phyloP scores from a whole-genome alignment of 2,329 filamentous ascomycete species.

The Septoria petroselini region DNA sequence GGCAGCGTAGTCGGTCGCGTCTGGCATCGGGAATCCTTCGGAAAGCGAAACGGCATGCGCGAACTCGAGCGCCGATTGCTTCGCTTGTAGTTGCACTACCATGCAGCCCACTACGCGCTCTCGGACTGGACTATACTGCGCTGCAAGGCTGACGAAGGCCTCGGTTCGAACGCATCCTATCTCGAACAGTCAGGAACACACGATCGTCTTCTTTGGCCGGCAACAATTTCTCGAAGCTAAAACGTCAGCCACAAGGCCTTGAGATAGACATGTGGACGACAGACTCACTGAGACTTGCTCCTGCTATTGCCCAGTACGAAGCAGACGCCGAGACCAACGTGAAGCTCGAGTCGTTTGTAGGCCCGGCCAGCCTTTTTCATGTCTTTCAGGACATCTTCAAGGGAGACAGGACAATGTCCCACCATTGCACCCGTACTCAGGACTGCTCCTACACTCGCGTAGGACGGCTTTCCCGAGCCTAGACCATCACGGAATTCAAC shows the following conservation, averaged over 20 bases:
- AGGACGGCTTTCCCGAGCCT: background rate
- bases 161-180: too few relatives aligned
- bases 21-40: too few relatives aligned
- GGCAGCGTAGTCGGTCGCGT: too few relatives aligned
- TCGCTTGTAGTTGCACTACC: too few relatives aligned
- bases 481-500: background rate
- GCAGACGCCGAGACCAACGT: background rate
- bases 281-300: background rate
- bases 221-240: constrained; percentile 5
- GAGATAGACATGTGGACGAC: background rate
- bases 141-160: too few relatives aligned
- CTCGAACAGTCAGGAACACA: too few relatives aligned
- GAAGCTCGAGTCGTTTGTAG: background rate
- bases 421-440: background rate
- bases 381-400: background rate
- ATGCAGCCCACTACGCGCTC: too few relatives aligned
- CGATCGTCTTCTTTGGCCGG: constrained; percentile 4
- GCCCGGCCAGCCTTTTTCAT: background rate
- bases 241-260: background rate
- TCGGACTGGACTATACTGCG: too few relatives aligned
- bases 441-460: background rate
- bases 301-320: background rate
- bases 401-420: too few relatives aligned
- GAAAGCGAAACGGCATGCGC: too few relatives aligned
- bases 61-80: too few relatives aligned